phyloP scores from a whole-genome alignment of 2,329 filamentous ascomycete genomes.

The Sporothrix schenckii region DNA sequence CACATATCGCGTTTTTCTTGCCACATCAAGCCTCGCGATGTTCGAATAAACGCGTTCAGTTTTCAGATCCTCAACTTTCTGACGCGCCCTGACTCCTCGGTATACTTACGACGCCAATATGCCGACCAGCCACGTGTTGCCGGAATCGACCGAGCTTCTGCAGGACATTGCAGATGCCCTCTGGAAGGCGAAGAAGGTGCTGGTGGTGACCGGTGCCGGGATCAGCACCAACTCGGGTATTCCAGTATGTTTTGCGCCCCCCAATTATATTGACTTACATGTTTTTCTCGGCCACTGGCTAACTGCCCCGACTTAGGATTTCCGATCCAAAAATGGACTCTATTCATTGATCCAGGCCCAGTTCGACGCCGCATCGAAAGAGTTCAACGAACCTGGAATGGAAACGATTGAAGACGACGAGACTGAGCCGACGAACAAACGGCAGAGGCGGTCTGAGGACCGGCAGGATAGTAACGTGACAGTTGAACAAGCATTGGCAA shows the following conservation, averaged over 20 bases:
- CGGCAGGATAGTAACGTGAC: not conserved
- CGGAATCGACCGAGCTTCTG: slow-evolving; percentile 57
- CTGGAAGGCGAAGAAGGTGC: slow-evolving; percentile 67
- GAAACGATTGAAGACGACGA: slow-evolving; percentile 17
- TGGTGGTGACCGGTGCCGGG: slow-evolving; percentile 71
- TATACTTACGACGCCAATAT: slow-evolving; percentile 46
- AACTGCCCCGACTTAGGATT: slow-evolving; percentile 58
- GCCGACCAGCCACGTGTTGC: slow-evolving; percentile 61
- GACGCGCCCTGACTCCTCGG: slow-evolving; percentile 10
- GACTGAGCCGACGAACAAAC: slow-evolving; percentile 40
- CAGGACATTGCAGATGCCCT: slow-evolving; percentile 67
- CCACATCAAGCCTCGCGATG: slow-evolving; percentile 13
- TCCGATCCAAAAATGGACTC: slow-evolving; percentile 71
- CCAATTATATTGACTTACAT: not conserved
- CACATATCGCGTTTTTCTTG: not conserved
- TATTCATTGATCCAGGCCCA: slow-evolving; percentile 73
- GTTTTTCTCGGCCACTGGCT: not conserved
- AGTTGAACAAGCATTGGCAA: not conserved
- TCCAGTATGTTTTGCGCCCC: slow-evolving; percentile 54
- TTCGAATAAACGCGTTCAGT: not conserved
- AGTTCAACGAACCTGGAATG: slow-evolving; percentile 29
- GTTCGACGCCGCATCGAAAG: slow-evolving; percentile 58
- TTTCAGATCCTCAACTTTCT: not conserved
- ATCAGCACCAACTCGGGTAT: slow-evolving; percentile 78
- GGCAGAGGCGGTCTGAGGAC: slow-evolving; percentile 41